Evolutionary conservation across 2,329 filamentous ascomycete species (phyloP), one percentile per base, ranked within the genome.

Genomic region (Aschersonia sp.): DNA sequence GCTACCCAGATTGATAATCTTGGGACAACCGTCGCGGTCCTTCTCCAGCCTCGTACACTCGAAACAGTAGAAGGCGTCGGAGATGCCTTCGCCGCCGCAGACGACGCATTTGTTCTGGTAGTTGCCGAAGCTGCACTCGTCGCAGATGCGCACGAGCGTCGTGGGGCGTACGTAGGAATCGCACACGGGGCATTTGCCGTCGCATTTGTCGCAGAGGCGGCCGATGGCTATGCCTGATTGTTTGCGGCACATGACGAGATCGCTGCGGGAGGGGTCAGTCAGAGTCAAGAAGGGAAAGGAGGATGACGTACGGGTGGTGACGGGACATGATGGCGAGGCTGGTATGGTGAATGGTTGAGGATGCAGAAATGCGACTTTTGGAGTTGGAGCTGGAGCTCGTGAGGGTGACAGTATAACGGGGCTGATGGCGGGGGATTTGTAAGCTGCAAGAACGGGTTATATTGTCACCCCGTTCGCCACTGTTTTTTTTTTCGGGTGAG

Each of bases 51-150:
- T 78, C 50, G 92, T 98, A 65, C 92, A 98, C 69, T 98, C 92
- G 63, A 97, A 97, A 74, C 92, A 98, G 73, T 98, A 98, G 68
- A 97, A 97, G 45, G 92, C 92, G 65, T 98, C 92, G 35, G 85
- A 92, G 64, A 98, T 98, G 31, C 92, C 92, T 70, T 97, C 92
- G 58, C 92, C 92, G 64, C 92, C 92, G 68, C 92, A 98, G 43
- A 98, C 92, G 56, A 98, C 89, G 65, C 92, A 98, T 69, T 98
- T 98, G 74, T 98, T 98, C 72, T 97, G 92, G 74, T 96, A 98
- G 76, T 98, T 98, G 62, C 92, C 92, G 66, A 98, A 98, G 64
- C 86, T 89, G 75, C 92, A 98, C 71, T 98, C 92, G 73, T 98
- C 92, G 74, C 92, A 98, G 72, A 98, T 97, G 61, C 91, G 88